Base-by-base conservation (phyloP, 2,329 filamentous ascomycete genomes). In the Nemania abortiva region DNA sequence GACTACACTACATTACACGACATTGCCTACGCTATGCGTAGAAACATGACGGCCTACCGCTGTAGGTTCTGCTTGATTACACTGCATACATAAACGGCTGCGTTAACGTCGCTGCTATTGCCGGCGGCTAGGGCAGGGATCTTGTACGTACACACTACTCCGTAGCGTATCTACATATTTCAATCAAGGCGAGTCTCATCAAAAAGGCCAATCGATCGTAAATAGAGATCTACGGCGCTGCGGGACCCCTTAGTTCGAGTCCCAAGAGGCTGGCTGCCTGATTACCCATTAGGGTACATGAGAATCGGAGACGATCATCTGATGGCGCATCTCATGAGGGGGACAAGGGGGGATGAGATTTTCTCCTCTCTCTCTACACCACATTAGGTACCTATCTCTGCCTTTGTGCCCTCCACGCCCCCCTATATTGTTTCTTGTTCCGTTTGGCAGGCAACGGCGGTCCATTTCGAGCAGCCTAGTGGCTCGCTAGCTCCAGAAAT, bases 181-280 rank as follows among this genome's bases (percentile, higher is more conserved):
- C 47, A 22, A 60, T 37, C 42, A 29, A 15, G 11, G 11, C 31
- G 37, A 67, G 50, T 57, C 49, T 60, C 52, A 52, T 52, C n/a
- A 47, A 20, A 20, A 62, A 60, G 52, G 57, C 50, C 59, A 69
- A 69, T 66, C 66, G 69, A 69, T 69, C 66, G 66, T 64, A 69
- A 66, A 66, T 69, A 69, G 57, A 66, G 69, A 69, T 71, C 63
- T 69, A 63, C 66, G 50, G 50, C 50, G 55, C 65, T 47, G 60
- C 55, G 60, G 66, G 61, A 57, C 31, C 60, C 52, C 62, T 49
- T 65, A 57, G 61, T 56, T 65, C 56, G 58, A 56, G 56, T 65
- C 61, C 66, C 66, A 69, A 56, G 66, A 65, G 66, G 66, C 56
- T 61, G 65, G 65, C 65, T 64, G 55, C 60, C 56, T 62, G 61